Evolutionary conservation across 2,329 filamentous ascomycete genomes (phyloP).

Genomic region (Fusarium solani-melongenae): DNA sequence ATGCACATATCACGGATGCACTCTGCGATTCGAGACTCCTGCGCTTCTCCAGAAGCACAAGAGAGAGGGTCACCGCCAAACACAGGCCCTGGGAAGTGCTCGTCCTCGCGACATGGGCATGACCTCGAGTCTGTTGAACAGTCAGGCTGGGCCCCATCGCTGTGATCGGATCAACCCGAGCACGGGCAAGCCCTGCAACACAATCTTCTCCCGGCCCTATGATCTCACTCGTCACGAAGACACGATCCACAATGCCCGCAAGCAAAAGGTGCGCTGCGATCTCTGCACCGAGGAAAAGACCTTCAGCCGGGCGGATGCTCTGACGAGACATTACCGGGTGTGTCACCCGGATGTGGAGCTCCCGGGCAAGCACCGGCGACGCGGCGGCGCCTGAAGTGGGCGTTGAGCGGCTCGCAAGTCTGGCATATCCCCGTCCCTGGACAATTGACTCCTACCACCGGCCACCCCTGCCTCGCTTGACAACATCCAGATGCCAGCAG

Average conservation of each 20-base stretch:
- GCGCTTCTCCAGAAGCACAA: constrained; percentile 93
- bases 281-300: constrained; percentile 97
- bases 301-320: constrained; percentile 93
- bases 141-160: constrained; percentile 91
- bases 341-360: constrained; percentile 73
- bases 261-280: constrained; percentile 93
- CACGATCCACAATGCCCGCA: constrained; percentile 94
- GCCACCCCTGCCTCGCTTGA: background rate
- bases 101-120: constrained; percentile 51
- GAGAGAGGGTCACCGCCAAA: constrained; percentile 87
- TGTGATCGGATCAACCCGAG: constrained; percentile 95
- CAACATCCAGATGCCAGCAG: background rate
- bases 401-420: background rate
- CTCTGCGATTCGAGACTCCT: constrained; percentile 87
- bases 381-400: constrained; percentile 27
- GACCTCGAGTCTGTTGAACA: constrained; percentile 74
- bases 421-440: background rate
- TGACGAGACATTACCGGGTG: constrained; percentile 93
- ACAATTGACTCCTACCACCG: constrained; percentile 2
- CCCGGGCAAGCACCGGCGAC: constrained; percentile 33
- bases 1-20: constrained; percentile 94
- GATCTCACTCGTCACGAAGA: constrained; percentile 97
- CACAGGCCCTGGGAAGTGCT: constrained; percentile 56
- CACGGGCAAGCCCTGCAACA: constrained; percentile 94
- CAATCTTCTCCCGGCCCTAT: constrained; percentile 94